A percentile compares a stretch with the other conserved stretches of the same genome.
Evolutionary conservation across 2,329 filamentous ascomycete genomes (phyloP).

Genomic region (Penicillium sp.): DNA sequence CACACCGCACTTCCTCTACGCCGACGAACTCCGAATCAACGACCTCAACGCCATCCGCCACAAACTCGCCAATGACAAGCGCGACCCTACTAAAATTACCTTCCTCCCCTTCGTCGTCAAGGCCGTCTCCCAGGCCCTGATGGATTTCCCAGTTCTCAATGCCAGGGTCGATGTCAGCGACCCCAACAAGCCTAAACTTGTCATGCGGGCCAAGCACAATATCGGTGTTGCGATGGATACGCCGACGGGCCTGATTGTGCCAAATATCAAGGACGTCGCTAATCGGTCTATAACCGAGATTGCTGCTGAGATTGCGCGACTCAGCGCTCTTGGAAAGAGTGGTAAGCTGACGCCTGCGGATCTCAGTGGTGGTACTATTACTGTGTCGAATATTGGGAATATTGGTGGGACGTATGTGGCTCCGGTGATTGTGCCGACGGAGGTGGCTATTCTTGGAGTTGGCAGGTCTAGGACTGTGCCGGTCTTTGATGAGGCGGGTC

Average conservation of each 20-base stretch:
- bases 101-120: conserved; percentile 96
- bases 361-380: conserved; percentile 83
- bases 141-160: conserved; percentile 82
- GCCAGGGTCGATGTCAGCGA: conserved; percentile 67
- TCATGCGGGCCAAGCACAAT: conserved; percentile 82
- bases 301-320: conserved; percentile 67
- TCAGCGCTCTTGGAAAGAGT: conserved; percentile 68
- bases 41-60: conserved; percentile 67
- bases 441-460: conserved; percentile 88
- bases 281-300: conserved; percentile 72
- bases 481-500: conserved; percentile 60
- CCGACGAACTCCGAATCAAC: conserved; percentile 81
- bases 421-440: conserved; percentile 83
- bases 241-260: conserved; percentile 79
- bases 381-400: conserved; percentile 92
- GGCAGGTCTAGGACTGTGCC: conserved; percentile 77
- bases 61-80: conserved; percentile 63
- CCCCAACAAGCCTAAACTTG: conserved; percentile 65
- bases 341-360: conserved; percentile 73
- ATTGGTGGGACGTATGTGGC: conserved; percentile 90
- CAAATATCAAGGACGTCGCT: conserved; percentile 82
- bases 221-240: conserved; percentile 96
- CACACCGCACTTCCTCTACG: conserved; percentile 95
- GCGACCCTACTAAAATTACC: conserved; percentile 64
- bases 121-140: conserved; percentile 79